Base-by-base conservation (phyloP, 805 yeast species). In the Kregervanrija delftensis region DNA sequence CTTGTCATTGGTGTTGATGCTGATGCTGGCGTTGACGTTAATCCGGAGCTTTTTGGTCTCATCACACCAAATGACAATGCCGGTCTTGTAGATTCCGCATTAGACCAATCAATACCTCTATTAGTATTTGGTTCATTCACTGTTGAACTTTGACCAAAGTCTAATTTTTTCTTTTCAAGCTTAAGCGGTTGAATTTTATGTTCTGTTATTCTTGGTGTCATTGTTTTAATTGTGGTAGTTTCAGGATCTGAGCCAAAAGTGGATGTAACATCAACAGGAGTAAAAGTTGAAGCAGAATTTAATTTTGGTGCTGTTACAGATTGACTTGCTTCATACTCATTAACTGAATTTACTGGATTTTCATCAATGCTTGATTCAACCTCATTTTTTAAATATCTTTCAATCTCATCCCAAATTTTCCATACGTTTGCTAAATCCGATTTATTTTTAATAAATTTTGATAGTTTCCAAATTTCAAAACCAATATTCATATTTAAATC, bases 381-480 rank as follows among this genome's bases (percentile, higher is more conserved):
- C 11, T 41, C 41, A 9, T 33, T 35, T 22, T 43, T 50, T 35
- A 54, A 30, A 44, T 41, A 49, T 1, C 8, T 13, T 37, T 54
- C 55, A 37, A 55, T 48, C 5, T 17, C 36, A 12, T 16, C 32
- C 44, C 53, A 43, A 2, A 48, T 39, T 22, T 12, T 17, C 30
- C 60, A 58, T 8, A 52, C 44, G 6, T 30, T 41, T 30, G 52
- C 50, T 32, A 63, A 43, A 43, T 61, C 68, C 3, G 39, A 32
- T 14, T 44, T 47, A 14, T 49, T 49, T 11, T 50, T 43, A 17
- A 61, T 51, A 47, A 46, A 58, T 39, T 51, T 54, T 14, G 56
- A 46, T 28, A 66, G 47, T 32, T 59, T 65, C 70, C 70, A 66
- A 9, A 65, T 44, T 43, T 65, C 59, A 47, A 66, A 65, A 38